Evolutionary conservation across 257 asterid species (phyloP).

Genomic region (Solanum megistacrolobum): DNA sequence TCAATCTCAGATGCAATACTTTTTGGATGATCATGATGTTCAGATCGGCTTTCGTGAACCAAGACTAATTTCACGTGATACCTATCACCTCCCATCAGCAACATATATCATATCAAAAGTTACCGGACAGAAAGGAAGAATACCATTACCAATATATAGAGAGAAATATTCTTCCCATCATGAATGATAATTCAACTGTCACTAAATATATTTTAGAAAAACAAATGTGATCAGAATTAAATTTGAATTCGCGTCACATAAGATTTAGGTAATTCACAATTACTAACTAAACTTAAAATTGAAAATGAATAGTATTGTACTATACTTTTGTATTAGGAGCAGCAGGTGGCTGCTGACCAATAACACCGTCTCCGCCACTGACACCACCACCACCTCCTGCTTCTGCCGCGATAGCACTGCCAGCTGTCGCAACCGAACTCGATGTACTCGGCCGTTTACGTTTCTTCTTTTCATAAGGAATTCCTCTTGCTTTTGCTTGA

Average conservation of each 20-base stretch:
- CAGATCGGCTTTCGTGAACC: accelerated
- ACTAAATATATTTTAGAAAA: not conserved
- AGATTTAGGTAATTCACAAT: not conserved
- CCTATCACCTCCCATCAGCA: accelerated
- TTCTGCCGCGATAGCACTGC: not conserved
- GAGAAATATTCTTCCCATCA: not conserved
- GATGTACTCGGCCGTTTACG: constrained; percentile 18
- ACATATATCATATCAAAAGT: not conserved
- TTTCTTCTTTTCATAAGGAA: constrained; percentile 38
- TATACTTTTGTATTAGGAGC: constrained; percentile 19
- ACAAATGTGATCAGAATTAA: not conserved
- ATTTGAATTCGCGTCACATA: not conserved
- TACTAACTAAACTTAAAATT: not conserved
- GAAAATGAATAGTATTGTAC: not conserved
- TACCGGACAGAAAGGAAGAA: no score
- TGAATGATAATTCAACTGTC: not conserved
- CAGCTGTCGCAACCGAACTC: not conserved
- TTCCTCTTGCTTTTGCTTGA: constrained; percentile 41
- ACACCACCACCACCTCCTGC: not conserved
- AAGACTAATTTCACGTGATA: accelerated
- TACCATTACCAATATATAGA: not conserved
- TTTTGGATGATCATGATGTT: no score
- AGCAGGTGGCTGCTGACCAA: not conserved
- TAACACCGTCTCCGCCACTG: not conserved
- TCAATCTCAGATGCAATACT: not conserved